Evolutionary conservation across 306 rosid species (phyloP).

Genomic region (Fragaria iinumae): DNA sequence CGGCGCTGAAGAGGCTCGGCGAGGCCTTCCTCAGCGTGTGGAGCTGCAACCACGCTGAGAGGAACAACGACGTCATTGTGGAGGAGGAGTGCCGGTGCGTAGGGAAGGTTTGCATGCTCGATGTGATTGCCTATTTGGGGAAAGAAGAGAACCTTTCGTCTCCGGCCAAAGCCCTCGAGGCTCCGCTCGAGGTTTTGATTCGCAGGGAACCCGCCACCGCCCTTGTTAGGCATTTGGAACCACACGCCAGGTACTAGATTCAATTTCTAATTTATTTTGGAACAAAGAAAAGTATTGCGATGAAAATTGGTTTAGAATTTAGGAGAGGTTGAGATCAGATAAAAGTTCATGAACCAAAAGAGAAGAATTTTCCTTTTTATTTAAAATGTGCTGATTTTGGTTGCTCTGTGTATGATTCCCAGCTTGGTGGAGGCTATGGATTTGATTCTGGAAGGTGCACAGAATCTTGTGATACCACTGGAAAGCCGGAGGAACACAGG

Average conservation of each 20-base stretch:
- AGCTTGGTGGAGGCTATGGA: constrained; percentile 73
- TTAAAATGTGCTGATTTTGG: not conserved
- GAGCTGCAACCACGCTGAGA: constrained; percentile 56
- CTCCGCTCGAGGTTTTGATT: constrained; percentile 47
- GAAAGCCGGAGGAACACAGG: constrained; percentile 5
- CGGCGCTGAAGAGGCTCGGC: constrained; percentile 42
- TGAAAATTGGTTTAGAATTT: too few relatives aligned
- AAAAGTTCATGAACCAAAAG: not conserved
- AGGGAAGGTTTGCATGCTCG: constrained; percentile 62
- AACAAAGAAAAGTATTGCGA: too few relatives aligned
- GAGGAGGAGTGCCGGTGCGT: constrained; percentile 49
- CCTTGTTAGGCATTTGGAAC: constrained; percentile 58
- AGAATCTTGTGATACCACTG: constrained; percentile 67
- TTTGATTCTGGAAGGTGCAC: constrained; percentile 61
- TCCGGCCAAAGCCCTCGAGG: constrained; percentile 56
- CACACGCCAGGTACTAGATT: constrained; percentile 50
- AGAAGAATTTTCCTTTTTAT: not conserved
- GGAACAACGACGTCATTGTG: not conserved
- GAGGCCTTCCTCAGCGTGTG: constrained; percentile 61
- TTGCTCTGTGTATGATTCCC: constrained; percentile 1
- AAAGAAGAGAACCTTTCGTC: constrained; percentile 39
- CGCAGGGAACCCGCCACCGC: not conserved
- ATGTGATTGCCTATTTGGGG: constrained; percentile 58
- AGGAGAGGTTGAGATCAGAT: not conserved
- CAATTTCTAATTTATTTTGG: not conserved